Evolutionary conservation across 2,329 filamentous ascomycete species (phyloP), one percentile per base, ranked within the genome.

Genomic region (Tolypocladium amazonense): DNA sequence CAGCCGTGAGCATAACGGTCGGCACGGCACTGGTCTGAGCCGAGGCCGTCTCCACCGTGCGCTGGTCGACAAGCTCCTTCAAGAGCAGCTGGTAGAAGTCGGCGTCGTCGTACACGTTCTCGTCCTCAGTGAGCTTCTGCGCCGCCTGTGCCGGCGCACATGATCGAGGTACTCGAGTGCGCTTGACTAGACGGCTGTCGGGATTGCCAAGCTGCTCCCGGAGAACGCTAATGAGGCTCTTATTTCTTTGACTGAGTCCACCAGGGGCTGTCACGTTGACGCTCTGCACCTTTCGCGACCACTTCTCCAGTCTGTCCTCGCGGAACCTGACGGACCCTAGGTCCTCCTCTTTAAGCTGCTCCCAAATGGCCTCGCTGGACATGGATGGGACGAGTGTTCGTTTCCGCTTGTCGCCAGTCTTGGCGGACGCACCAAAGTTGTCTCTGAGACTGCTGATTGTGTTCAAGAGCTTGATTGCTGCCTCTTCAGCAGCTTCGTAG

Each of bases 81-180:
- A 99, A 84, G 2, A 99, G 82, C 18, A 94, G 78, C 71, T 96
- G 91, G 76, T 99, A 99, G 73, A 97, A 97, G 71, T 95, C 87
- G 14, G 90, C 90, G 67, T 99, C 94, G 71, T 97, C 93, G 76
- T 94, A 99, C 65, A 96, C 86, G 25, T 79, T 75, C 1, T 73
- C 71, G 67, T 87, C 85, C 65, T 87, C 81, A 12, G 76, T 73
- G 30, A 85, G 68, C 68, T 83, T 82, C 63, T 75, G 76, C 37
- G 80, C 79, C 0, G 81, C 81, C 66, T 93, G 89, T 0, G 84
- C 75, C 0, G 89, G 89, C 0, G 89, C 89, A 67, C 89, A 92
- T 1, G 89, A 92, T 25, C 90, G 85, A 15, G 89, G 87, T 0
- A 85, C 85, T 53, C 83, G 84, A 0, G 88, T 89, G 53, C 86